phyloP scores from a whole-genome alignment of 805 yeast species.

The Kuraishia ogatae region DNA sequence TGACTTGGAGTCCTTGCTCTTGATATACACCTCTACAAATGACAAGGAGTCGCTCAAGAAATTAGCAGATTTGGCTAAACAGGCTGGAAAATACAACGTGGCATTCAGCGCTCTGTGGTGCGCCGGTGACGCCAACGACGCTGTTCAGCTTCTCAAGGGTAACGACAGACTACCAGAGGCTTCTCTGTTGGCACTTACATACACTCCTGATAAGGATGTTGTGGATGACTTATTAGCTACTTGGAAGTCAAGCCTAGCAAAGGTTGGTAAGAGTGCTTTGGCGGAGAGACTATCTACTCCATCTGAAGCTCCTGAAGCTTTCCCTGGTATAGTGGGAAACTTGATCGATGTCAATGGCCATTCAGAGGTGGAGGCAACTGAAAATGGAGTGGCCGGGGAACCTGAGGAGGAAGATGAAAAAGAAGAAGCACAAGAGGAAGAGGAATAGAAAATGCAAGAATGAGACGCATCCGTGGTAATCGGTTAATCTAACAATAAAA shows the following conservation, averaged over 20 bases:
- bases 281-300: slow-evolving; percentile 55
- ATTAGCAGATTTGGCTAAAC: slow-evolving; percentile 60
- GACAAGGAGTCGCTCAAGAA: slow-evolving; percentile 48
- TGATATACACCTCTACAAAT: slow-evolving; percentile 77
- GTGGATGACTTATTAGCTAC: slow-evolving; percentile 37
- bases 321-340: slow-evolving; percentile 25
- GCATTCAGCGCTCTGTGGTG: slow-evolving; percentile 92
- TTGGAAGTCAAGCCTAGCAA: slow-evolving; percentile 60
- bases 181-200: slow-evolving; percentile 68
- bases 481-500: slow-evolving; percentile 4
- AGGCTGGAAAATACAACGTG: slow-evolving; percentile 75
- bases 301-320: slow-evolving; percentile 20
- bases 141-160: slow-evolving; percentile 55
- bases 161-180: slow-evolving; percentile 80
- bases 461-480: slow-evolving; percentile 13
- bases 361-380: slow-evolving; percentile 17
- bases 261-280: slow-evolving; percentile 43
- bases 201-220: slow-evolving; percentile 36
- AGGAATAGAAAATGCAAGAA: slow-evolving; percentile 4
- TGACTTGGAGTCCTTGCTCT: slow-evolving; percentile 74
- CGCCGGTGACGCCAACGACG: slow-evolving; percentile 58
- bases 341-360: slow-evolving; percentile 32
- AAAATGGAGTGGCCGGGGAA: slow-evolving; percentile 11
- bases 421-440: slow-evolving; percentile 9
- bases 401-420: slow-evolving; percentile 12